Evolutionary conservation across 129 eudicot species (phyloP).

Genomic region (Saposhnikovia divaricata): DNA sequence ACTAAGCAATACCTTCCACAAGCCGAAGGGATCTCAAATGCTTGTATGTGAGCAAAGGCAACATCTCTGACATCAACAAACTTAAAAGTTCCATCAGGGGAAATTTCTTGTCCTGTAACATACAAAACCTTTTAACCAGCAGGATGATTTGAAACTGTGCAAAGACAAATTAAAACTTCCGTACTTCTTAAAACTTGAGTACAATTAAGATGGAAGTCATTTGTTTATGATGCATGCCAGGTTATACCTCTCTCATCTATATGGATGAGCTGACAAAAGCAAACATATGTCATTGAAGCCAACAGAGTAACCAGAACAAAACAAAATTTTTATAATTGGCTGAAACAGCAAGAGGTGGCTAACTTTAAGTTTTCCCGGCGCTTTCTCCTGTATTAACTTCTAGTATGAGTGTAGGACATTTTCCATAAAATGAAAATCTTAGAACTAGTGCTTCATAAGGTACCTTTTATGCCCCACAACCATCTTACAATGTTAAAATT

Average conservation of each 20-base stretch:
- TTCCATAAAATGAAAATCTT: neutral
- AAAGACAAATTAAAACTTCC: neutral
- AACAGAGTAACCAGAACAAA: neutral
- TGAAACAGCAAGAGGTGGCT: neutral
- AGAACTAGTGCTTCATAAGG: neutral
- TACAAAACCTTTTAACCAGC: neutral
- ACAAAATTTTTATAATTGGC: neutral
- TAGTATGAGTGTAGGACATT: neutral
- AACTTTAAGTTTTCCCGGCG: neutral
- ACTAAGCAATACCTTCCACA: slow-evolving; percentile 39
- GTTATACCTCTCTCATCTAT: neutral
- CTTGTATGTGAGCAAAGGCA: slow-evolving; percentile 37
- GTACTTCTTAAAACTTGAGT: neutral
- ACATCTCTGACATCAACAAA: slow-evolving; percentile 57
- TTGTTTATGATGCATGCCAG: neutral
- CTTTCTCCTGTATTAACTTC: neutral
- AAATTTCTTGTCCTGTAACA: slow-evolving; percentile 29
- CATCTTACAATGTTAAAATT: neutral
- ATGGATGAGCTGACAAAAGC: neutral
- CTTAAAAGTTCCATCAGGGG: slow-evolving; percentile 11
- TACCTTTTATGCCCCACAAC: neutral
- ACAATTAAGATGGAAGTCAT: too few relatives aligned
- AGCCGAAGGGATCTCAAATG: slow-evolving; percentile 44
- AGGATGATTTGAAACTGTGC: neutral
- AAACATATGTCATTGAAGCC: neutral